Percentiles rank a stretch among this genome's conserved stretches.
Evolutionary conservation across 2,329 filamentous ascomycete species (phyloP).

Genomic region (Apiospora saccharicola): DNA sequence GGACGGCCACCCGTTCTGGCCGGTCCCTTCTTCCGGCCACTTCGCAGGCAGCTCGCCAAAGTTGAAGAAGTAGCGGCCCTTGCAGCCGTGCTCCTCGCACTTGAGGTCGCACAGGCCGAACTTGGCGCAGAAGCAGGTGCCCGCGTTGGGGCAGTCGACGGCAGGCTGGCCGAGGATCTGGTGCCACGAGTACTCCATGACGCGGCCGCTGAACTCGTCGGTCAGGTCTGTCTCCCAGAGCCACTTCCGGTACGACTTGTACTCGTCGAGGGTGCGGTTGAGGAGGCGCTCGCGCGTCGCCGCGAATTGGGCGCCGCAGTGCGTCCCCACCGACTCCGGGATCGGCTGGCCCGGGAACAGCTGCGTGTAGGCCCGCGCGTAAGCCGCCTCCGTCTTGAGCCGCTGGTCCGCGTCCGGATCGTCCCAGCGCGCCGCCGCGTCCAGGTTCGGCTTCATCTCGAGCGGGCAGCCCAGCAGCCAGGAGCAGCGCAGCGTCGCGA

Average conservation of each 20-base stretch:
- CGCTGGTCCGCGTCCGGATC: slow-evolving; percentile 44
- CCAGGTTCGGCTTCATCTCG: slow-evolving; percentile 35
- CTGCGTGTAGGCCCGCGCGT: slow-evolving; percentile 35
- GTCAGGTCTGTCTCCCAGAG: slow-evolving; percentile 53
- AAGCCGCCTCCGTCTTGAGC: slow-evolving; percentile 43
- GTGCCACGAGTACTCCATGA: slow-evolving; percentile 66
- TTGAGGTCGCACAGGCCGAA: slow-evolving; percentile 57
- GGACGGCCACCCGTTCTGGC: slow-evolving; percentile 28
- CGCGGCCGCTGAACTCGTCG: slow-evolving; percentile 56
- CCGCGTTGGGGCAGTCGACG: slow-evolving; percentile 59
- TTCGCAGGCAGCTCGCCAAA: slow-evolving; percentile 30
- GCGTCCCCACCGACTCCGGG: slow-evolving; percentile 49
- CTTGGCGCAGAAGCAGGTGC: slow-evolving; percentile 64
- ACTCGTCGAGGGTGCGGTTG: slow-evolving; percentile 51
- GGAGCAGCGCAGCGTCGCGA: slow-evolving; percentile 58
- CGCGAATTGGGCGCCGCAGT: slow-evolving; percentile 63
- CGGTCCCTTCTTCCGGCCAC: slow-evolving; percentile 29
- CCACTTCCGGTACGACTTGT: slow-evolving; percentile 58
- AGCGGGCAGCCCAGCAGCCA: slow-evolving; percentile 53
- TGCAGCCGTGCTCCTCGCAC: slow-evolving; percentile 48
- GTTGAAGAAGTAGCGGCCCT: slow-evolving; percentile 50
- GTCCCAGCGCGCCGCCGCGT: slow-evolving; percentile 29
- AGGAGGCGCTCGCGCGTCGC: slow-evolving; percentile 53
- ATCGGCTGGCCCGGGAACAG: slow-evolving; percentile 38
- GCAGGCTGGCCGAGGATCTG: slow-evolving; percentile 40